Percentiles rank a stretch among this genome's conserved stretches.
Evolutionary conservation across 768 basidiomycete genomes (phyloP).

Genomic region (Kwoniella dendrophila): DNA sequence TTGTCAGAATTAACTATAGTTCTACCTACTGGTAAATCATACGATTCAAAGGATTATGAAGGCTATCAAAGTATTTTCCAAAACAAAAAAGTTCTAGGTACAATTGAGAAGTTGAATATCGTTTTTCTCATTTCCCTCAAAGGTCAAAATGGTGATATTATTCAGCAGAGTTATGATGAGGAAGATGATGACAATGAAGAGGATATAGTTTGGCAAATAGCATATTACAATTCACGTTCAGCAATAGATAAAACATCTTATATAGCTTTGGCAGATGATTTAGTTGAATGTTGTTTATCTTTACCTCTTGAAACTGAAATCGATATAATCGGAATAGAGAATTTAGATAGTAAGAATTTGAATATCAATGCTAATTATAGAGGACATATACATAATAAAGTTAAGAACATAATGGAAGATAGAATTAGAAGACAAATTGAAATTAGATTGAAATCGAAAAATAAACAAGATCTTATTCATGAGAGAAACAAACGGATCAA

Average conservation of each 20-base stretch:
- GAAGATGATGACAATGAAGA: not conserved
- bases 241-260: conserved; percentile 5
- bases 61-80: conserved; percentile 19
- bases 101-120: conserved; percentile 8
- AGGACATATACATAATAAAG: conserved; percentile 2
- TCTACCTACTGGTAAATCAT: conserved; percentile 19
- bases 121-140: conserved; percentile 8
- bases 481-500: not conserved
- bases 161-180: not conserved
- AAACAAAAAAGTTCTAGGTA: conserved; percentile 3
- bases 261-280: conserved; percentile 10
- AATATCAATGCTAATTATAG: conserved; percentile 15
- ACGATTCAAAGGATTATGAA: conserved; percentile 21
- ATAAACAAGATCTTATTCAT: not conserved
- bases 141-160: no score
- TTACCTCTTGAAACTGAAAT: conserved; percentile 12
- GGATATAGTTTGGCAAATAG: conserved; percentile 14
- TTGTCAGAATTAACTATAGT: conserved; percentile 9
- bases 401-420: conserved; percentile 6
- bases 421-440: conserved; percentile 11
- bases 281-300: not conserved
- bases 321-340: conserved; percentile 15
- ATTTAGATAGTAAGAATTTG: conserved; percentile 12
- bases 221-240: conserved; percentile 12
- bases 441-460: conserved; percentile 8